Base-by-base conservation (phyloP, 2,329 filamentous ascomycete genomes). In the Exserohilum rostratum region DNA sequence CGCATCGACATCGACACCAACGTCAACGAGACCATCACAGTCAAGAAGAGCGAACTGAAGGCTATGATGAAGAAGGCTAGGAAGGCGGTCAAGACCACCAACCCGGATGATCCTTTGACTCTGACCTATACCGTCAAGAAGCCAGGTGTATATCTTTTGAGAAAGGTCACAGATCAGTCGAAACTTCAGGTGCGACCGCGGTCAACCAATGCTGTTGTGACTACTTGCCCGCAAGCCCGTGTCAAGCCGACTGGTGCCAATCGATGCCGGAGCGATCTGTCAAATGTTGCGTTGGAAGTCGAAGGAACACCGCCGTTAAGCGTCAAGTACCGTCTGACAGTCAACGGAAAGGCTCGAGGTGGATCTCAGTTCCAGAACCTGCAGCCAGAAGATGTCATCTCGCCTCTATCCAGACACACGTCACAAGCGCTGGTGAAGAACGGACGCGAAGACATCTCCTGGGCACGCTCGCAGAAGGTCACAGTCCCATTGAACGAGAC, bases 401-500 rank as follows among this genome's bases (percentile, higher is more conserved):
- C 91, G 1, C 91, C 92, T 1, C 79, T 96, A 31, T 77, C 89
- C n/a, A 83, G 83, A 45, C 80, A 83, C 44, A 80, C 79, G 22
- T 81, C 84, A 1, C 82, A 82, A 17, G 82, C 82, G 15, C 53
- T 92, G 37, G 79, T 89, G 37, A 76, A 82, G 11, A 83, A 77
- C 1, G 79, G 77, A 10, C 81, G 85, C 27, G 82, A 89, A 42
- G 89, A 93, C 62, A 82, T 90, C 30, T 87, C 89, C 0, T 98
- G 95, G 95, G 91, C 91, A 13, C 86, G 85, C 53, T 80, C 88
- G 17, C 88, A 90, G 53, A 87, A 80, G 35, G 87, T 99, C 31
- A 83, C 83, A 9, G 91, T 99, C 17, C 87, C 91, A 4, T 79
- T 99, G 52, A 98, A 96, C 69, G 96, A 99, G 75, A 93, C 93